Conservation (phyloP, 257 asterid species). For the Ocimum tenuiflorum region DNA sequence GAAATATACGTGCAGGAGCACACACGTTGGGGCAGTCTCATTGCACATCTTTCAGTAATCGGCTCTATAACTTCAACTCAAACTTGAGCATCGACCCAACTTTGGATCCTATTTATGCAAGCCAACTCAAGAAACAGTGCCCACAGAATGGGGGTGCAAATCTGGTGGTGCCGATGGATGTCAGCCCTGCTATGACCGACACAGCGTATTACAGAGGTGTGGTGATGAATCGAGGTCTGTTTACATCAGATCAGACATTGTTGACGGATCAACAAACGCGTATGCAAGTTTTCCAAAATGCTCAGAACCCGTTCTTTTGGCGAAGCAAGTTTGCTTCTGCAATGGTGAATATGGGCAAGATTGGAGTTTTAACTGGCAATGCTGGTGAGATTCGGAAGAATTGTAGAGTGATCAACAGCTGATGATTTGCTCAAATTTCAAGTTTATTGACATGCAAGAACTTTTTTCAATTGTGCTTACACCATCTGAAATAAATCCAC, state of each 20-base stretch:
- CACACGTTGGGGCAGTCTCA: slow-evolving; percentile 76
- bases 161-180: slow-evolving; percentile 52
- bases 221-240: slow-evolving; percentile 27
- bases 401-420: slow-evolving; percentile 47
- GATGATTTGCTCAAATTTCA: too few species aligned
- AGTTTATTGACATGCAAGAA: neutral
- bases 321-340: slow-evolving; percentile 36
- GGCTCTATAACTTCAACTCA: slow-evolving; percentile 53
- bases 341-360: slow-evolving; percentile 48
- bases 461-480: neutral
- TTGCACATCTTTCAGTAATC: slow-evolving; percentile 46
- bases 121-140: slow-evolving; percentile 41
- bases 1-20: slow-evolving; percentile 37
- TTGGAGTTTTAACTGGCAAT: slow-evolving; percentile 39
- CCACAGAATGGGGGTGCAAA: slow-evolving; percentile 31
- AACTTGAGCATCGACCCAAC: slow-evolving; percentile 46
- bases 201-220: slow-evolving; percentile 32
- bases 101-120: slow-evolving; percentile 43
- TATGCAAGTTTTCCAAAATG: slow-evolving; percentile 31
- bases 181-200: slow-evolving; percentile 27
- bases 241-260: slow-evolving; percentile 45
- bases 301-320: slow-evolving; percentile 31
- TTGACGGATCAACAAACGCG: slow-evolving; percentile 21
- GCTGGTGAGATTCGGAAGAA: slow-evolving; percentile 52
- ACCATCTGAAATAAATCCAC: neutral